Evolutionary conservation across 768 basidiomycete genomes (phyloP), one percentile per base, ranked within the genome.

Genomic region (Suillus plorans): DNA sequence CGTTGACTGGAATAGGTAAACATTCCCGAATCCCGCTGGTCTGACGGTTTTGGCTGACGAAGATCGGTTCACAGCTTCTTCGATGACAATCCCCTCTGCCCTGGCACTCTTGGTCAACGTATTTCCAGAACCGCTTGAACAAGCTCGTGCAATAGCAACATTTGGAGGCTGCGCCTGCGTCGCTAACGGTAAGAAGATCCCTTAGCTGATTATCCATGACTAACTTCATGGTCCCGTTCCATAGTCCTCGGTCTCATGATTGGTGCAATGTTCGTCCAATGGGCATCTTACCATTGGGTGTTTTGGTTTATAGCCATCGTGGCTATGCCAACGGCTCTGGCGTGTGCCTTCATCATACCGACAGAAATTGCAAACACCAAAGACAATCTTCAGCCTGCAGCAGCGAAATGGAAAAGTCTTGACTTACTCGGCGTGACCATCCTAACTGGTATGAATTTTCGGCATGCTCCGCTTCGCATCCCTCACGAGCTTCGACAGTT

Each of bases 31-130:
- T 31, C 22, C 18, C 18, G 18, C 42, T 8, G 18, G 0, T 22
- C 9, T n/a, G 8, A 59, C 3, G 37, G 18, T 28, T 62, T 14
- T 56, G 9, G n/a, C 49, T 69, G 4, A 74, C n/a, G 31, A 9
- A 18, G 22, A 1, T 61, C n/a, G 20, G 7, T 49, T 36, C 44
- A 42, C 75, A 78, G 82, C 77, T 14, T 84, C 82, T 25, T 77
- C 84, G 2, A 72, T 85, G 75, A 82, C 82, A 10, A 79, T 85
- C 45, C 85, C 85, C 3, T 82, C 84, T 4, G 81, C 84, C 12
- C 72, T 83, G n/a, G 73, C 80, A 47, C 75, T 87, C 36, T 77
- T 86, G 28, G 82, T 86, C 7, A 78, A 80, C 53, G 74, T 83
- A 67, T 87, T 82, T 71, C 81, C 84, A 0, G 79, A 83, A 16